phyloP scores from a whole-genome alignment of 176 grass and related monocot species.

The Bromus sterilis region DNA sequence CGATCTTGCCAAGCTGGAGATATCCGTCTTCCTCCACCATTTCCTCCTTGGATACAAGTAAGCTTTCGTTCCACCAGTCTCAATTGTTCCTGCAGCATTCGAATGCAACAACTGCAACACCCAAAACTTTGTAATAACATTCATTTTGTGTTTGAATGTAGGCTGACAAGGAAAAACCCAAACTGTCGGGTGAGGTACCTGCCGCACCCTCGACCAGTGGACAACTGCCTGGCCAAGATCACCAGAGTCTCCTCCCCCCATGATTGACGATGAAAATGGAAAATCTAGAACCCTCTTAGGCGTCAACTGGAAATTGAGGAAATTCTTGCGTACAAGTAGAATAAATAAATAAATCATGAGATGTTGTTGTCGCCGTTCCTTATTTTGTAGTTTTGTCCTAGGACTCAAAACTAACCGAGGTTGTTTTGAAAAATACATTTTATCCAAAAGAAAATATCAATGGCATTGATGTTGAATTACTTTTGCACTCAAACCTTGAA shows the following conservation, averaged over 20 bases:
- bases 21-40: conserved; percentile 93
- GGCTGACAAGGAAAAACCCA: conserved; percentile 52
- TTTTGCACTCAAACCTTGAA: too few relatives aligned
- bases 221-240: conserved; percentile 75
- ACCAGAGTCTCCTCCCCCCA: conserved; percentile 16
- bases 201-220: conserved; percentile 66
- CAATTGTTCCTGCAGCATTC: neutral
- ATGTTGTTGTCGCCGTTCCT: neutral
- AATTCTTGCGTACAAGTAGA: neutral
- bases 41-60: conserved; percentile 86
- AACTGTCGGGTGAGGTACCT: conserved; percentile 43
- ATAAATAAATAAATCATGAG: neutral
- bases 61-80: neutral
- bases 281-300: neutral
- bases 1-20: conserved; percentile 94
- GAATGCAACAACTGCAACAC: neutral
- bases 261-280: neutral
- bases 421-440: neutral
- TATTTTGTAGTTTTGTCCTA: neutral
- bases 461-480: too few relatives aligned
- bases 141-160: neutral
- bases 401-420: neutral
- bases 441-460: neutral
- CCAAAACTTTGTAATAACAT: neutral
- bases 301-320: neutral